A percentile compares a stretch with the other conserved stretches of the same genome.
These are phyloP conservation scores for Coprinopsis marcescibilis DNA, from an alignment of 768 basidiomycete genomes.

Conservation along the genomic window DNA sequence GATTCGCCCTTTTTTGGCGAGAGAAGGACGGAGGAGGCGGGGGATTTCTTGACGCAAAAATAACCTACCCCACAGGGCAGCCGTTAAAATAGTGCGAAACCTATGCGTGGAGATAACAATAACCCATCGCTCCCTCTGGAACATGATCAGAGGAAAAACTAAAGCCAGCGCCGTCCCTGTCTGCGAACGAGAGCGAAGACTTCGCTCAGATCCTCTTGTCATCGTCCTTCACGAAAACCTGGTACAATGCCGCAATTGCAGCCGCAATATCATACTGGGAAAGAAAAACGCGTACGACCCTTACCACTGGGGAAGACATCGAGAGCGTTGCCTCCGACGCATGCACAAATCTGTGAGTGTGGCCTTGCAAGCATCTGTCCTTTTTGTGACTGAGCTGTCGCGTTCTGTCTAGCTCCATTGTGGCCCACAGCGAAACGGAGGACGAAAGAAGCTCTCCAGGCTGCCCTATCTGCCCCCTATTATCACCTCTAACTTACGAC, in stretches of 20 bases:
- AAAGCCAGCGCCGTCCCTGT: conserved; percentile 20
- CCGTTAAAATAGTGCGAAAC: too few species aligned
- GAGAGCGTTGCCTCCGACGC: conserved; percentile 49
- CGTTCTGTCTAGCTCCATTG: not conserved
- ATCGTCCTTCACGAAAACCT: conserved; percentile 43
- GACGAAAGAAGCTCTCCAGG: too few species aligned
- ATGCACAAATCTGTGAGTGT: conserved; percentile 13
- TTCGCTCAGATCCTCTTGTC: conserved; percentile 49
- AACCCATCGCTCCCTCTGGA: not conserved
- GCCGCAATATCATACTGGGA: conserved; percentile 56
- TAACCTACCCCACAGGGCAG: too few species aligned
- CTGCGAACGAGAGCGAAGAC: conserved; percentile 42
- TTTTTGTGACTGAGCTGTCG: not conserved
- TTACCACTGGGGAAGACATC: conserved; percentile 64
- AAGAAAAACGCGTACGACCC: conserved; percentile 60
- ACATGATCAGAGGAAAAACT: conserved; percentile 21
- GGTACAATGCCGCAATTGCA: conserved; percentile 53
- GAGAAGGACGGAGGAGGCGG: too few species aligned
- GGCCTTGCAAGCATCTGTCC: not conserved
- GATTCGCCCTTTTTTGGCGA: too few species aligned
- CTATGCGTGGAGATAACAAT: too few species aligned
- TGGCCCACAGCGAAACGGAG: not conserved
- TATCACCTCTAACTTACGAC: too few species aligned
- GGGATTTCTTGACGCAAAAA: too few species aligned
- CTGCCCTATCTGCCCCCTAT: too few species aligned